These are phyloP conservation scores for Diatrype stigma DNA, from an alignment of 2,329 filamentous ascomycete genomes.

Conservation along the genomic window DNA sequence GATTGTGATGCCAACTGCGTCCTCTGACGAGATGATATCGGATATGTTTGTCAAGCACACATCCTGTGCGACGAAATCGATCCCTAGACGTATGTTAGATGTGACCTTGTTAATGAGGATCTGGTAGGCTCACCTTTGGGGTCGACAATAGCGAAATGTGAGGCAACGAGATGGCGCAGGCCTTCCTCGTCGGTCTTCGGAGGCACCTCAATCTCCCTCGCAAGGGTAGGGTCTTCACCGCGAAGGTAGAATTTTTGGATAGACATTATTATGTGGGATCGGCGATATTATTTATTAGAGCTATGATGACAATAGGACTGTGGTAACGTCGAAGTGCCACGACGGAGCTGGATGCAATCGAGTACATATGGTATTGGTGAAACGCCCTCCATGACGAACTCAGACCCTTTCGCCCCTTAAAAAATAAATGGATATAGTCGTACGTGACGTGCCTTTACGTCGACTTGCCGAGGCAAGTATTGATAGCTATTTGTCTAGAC, in stretches of 20 bases:
- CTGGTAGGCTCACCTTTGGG: constrained; percentile 28
- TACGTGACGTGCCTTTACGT: not conserved
- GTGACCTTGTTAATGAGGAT: not conserved
- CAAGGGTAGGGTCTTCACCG: constrained; percentile 34
- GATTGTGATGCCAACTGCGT: constrained; percentile 39
- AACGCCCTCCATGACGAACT: not conserved
- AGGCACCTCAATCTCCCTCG: constrained; percentile 34
- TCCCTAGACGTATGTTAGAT: constrained; percentile 22
- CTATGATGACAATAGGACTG: constrained; percentile 3
- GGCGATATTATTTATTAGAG: constrained; percentile 1
- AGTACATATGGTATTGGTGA: not conserved
- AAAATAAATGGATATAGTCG: not conserved
- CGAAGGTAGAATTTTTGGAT: constrained; percentile 38
- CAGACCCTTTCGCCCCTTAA: not conserved
- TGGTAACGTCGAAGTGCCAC: not conserved
- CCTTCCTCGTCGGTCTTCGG: constrained; percentile 30
- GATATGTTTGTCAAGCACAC: constrained; percentile 27
- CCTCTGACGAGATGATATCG: constrained; percentile 31
- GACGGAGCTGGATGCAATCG: not conserved
- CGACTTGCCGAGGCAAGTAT: not conserved
- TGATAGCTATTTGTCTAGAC: not conserved
- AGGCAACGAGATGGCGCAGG: constrained; percentile 35
- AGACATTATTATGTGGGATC: constrained; percentile 29
- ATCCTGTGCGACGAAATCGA: constrained; percentile 32
- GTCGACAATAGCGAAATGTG: constrained; percentile 40